Evolutionary conservation across 805 yeast genomes (phyloP).

Genomic region (Starmerella apicola): DNA sequence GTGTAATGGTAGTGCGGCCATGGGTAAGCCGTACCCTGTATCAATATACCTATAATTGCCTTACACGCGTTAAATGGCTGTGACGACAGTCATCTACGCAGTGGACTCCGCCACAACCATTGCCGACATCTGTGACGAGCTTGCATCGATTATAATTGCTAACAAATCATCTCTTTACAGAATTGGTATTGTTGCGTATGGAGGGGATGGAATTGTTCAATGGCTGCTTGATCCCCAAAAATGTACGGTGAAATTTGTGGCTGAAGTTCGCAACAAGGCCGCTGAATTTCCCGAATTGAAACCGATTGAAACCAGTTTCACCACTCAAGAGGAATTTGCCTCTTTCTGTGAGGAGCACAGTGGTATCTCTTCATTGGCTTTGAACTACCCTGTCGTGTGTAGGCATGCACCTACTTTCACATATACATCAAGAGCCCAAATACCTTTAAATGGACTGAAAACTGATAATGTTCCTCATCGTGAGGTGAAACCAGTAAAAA

Average conservation of each 20-base stretch:
- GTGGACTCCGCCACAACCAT: neutral
- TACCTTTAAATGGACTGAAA: neutral
- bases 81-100: conserved; percentile 1
- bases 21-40: neutral
- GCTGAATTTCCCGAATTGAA: too few relatives aligned
- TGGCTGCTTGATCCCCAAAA: neutral
- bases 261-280: conserved; percentile 1
- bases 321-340: too few relatives aligned
- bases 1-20: too few relatives aligned
- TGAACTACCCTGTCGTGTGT: too few relatives aligned
- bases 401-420: too few relatives aligned
- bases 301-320: too few relatives aligned
- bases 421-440: too few relatives aligned
- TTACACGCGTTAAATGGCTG: neutral
- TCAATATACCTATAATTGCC: neutral
- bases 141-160: neutral
- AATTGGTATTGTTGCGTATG: neutral
- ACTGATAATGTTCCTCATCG: neutral
- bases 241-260: conserved; percentile 1
- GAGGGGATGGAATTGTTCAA: neutral
- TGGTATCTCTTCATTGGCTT: too few relatives aligned
- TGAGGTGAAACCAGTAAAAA: conserved; percentile 6
- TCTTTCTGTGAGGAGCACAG: too few relatives aligned
- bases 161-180: neutral
- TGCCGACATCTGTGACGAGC: conserved; percentile 1